Evolutionary conservation across 345 rosid species (phyloP).

Genomic region (Citropsis articulata): DNA sequence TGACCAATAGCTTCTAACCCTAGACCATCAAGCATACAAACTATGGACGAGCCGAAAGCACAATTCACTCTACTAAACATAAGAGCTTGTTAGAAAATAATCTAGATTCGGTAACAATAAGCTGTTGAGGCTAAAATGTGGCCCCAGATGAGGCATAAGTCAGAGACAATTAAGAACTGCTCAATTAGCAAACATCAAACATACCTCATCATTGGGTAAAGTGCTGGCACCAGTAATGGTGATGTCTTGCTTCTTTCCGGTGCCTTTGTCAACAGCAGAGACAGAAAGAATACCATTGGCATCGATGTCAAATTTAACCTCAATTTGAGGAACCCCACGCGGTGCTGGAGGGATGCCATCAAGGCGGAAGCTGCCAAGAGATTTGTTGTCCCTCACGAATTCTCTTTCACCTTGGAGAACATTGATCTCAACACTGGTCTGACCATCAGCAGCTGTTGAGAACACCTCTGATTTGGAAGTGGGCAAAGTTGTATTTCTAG

Average conservation of each 20-base stretch:
- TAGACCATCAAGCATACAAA: too few relatives aligned
- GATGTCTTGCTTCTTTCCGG: constrained; percentile 93
- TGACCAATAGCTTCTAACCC: too few relatives aligned
- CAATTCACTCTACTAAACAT: not conserved
- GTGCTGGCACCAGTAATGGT: constrained; percentile 96
- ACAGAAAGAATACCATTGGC: constrained; percentile 95
- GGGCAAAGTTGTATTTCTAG: constrained; percentile 90
- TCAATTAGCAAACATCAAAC: not conserved
- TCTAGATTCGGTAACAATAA: not conserved
- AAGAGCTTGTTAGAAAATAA: not conserved
- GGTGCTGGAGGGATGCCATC: constrained; percentile 89
- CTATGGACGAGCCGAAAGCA: too few relatives aligned
- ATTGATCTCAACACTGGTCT: constrained; percentile 96
- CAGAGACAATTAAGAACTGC: not conserved
- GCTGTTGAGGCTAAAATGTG: too few relatives aligned
- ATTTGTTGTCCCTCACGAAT: constrained; percentile 92
- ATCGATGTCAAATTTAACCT: constrained; percentile 92
- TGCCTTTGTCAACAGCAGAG: constrained; percentile 81
- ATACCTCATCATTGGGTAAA: constrained; percentile 90
- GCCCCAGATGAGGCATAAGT: not conserved
- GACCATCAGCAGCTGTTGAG: constrained; percentile 99
- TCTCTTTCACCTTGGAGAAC: constrained; percentile 98
- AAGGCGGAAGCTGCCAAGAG: constrained; percentile 73
- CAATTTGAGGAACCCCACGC: constrained; percentile 91
- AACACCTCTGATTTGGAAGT: constrained; percentile 98